Conservation (phyloP, 2,329 filamentous ascomycete species). For the Neoscytalidium dimidiatum region DNA sequence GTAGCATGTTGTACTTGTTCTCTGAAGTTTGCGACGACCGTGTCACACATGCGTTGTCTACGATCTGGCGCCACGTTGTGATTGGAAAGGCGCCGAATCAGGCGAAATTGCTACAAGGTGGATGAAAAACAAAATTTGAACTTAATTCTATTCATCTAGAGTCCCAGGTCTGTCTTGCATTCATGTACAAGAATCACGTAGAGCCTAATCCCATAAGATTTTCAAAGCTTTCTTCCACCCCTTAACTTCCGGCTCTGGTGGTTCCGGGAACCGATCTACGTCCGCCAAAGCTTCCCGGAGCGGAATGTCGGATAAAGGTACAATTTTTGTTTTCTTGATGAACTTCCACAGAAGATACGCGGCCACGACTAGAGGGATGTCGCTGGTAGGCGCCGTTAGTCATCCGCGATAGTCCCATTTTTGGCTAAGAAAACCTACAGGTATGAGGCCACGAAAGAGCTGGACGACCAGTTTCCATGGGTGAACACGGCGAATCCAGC, state of each 20-base stretch:
- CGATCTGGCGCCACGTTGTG: no score
- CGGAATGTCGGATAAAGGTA: conserved; percentile 25
- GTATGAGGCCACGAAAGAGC: conserved; percentile 37
- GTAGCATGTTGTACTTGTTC: no score
- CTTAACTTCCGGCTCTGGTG: conserved; percentile 23
- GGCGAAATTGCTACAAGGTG: no score
- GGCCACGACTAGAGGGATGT: conserved; percentile 8
- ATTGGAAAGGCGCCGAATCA: no score
- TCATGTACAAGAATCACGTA: no score
- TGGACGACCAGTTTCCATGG: conserved; percentile 28
- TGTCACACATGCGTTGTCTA: no score
- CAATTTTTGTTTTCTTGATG: conserved; percentile 17
- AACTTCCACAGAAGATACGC: conserved; percentile 13
- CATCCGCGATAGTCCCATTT: no score
- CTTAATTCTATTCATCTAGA: no score
- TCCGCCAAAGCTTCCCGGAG: conserved; percentile 29
- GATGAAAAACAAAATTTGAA: no score
- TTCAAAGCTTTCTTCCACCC: conserved; percentile 24
- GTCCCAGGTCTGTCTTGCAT: no score
- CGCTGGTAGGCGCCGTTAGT: no score
- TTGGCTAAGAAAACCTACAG: conserved; percentile 18
- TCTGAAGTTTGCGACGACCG: no score
- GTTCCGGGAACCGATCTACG: conserved; percentile 26
- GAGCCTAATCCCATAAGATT: conserved; percentile 26
- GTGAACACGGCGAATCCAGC: conserved; percentile 32